phyloP scores from a whole-genome alignment of 2,329 filamentous ascomycete species.

The Fusarium sororula region DNA sequence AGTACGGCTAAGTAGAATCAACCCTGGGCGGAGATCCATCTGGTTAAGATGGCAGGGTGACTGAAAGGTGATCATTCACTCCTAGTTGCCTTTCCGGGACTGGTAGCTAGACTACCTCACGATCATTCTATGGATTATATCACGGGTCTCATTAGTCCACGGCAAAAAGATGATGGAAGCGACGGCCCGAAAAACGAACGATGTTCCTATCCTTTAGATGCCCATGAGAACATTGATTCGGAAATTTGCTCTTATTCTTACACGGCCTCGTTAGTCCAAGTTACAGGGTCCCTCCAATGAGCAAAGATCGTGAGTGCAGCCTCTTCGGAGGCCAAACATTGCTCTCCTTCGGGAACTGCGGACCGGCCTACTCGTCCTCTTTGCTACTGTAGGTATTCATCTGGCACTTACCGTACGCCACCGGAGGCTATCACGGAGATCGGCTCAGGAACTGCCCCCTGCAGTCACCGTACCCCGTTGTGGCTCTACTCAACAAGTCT shows the following conservation, averaged over 20 bases:
- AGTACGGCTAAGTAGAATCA: slow-evolving; percentile 22
- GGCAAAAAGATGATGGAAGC: slow-evolving; percentile 27
- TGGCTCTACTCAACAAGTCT: slow-evolving; percentile 5
- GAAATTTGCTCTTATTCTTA: background rate
- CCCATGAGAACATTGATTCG: background rate
- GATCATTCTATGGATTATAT: slow-evolving; percentile 9
- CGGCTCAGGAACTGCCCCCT: slow-evolving; percentile 6
- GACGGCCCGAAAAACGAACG: slow-evolving; percentile 30
- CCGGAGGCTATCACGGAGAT: slow-evolving; percentile 13
- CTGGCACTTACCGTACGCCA: slow-evolving; percentile 4
- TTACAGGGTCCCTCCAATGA: slow-evolving; percentile 21
- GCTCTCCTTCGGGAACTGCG: slow-evolving; percentile 24
- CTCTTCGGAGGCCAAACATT: slow-evolving; percentile 22
- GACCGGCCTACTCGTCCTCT: slow-evolving; percentile 17
- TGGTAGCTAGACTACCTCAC: slow-evolving; percentile 6
- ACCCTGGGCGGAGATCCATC: slow-evolving; percentile 15
- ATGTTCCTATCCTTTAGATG: slow-evolving; percentile 6
- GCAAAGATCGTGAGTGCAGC: slow-evolving; percentile 13
- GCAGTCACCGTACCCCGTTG: background rate
- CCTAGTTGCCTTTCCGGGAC: slow-evolving; percentile 16
- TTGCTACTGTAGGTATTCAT: background rate
- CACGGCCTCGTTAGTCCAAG: background rate
- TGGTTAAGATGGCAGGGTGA: slow-evolving; percentile 20
- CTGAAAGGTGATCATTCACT: slow-evolving; percentile 10
- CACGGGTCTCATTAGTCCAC: slow-evolving; percentile 3